Base-by-base conservation (phyloP, 192 early-diverging fungal genomes). In the Dimargaris verticillata region DNA sequence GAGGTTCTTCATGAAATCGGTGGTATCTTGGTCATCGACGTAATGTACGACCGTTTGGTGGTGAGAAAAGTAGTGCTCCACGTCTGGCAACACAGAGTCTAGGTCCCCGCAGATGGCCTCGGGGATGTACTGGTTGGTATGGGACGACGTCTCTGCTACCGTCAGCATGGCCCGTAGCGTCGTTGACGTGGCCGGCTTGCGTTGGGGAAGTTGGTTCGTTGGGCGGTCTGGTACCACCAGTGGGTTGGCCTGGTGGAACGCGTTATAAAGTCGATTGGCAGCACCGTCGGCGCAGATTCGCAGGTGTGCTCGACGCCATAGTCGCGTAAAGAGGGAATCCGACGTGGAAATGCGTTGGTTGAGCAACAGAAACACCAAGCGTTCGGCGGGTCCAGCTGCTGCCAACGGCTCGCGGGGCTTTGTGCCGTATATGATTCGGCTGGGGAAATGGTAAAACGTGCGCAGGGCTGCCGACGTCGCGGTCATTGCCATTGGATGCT, bases 1-100 rank as follows among this genome's bases (percentile, higher is more conserved):
- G 15, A 96, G 74, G 60, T 89, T 88, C 69, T 97, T 97, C 80
- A 87, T 87, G 60, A 97, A 88, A 68, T 97, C 93, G 9, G 91
- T 94, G 0, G 79, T 73, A 42, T 87, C 57, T 63, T 87, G 73
- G 24, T 78, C 75, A 11, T 58, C 45, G 14, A 67, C 45, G 26
- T 61, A 41, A 24, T 70, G 65, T 44, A 89, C 63, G 64, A 57
- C 45, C 65, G 80, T 51, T 74, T 88, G 66, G 78, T 74, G 74
- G 67, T 65, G 79, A 62, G 78, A 55, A 68, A 92, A 97, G 70
- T 80, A 90, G 0, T 72, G 63, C 43, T 69, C 69, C 15, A 86
- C 81, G 24, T 77, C 70, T 44, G 70, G 57, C 17, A 72, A 70
- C 17, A 92, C 60, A 22, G 92, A 95, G 68, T 95, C 92, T 22